A percentile compares a stretch with the other conserved stretches of the same genome.
Evolutionary conservation across 352 stramenopile species (phyloP).

Genomic region (Aphanomyces euteiches): DNA sequence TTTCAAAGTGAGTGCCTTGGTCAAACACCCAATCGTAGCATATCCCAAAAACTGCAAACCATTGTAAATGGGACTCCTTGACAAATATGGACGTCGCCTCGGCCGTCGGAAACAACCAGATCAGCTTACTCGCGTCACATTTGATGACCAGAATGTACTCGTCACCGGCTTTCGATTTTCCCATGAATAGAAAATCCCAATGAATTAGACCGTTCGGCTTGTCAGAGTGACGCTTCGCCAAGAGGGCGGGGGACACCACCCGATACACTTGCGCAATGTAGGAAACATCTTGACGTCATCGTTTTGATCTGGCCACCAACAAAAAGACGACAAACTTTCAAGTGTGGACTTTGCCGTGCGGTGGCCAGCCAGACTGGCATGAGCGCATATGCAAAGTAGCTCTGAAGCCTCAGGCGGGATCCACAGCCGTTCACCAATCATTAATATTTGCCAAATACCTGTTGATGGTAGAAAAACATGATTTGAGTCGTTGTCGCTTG

Average conservation of each 20-base stretch:
- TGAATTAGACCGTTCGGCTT: constrained; percentile 17
- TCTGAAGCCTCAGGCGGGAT: background rate
- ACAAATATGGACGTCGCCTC: no score
- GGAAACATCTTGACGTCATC: background rate
- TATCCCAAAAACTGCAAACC: constrained; percentile 30
- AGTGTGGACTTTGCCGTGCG: constrained; percentile 1
- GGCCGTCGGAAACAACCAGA: constrained; percentile 16
- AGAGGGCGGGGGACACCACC: background rate
- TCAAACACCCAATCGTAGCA: constrained; percentile 29
- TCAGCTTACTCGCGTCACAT: constrained; percentile 5
- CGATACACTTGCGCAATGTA: background rate
- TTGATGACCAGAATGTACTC: constrained; percentile 20
- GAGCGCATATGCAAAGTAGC: constrained; percentile 1
- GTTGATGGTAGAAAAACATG: no score
- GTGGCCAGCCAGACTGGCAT: background rate
- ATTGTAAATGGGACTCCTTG: constrained; percentile 22
- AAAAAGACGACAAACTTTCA: background rate
- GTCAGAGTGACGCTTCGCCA: background rate
- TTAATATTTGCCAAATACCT: background rate
- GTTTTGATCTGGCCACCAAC: background rate
- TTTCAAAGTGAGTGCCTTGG: constrained; percentile 34
- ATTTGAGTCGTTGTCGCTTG: no score
- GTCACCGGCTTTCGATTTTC: constrained; percentile 10
- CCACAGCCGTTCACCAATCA: background rate
- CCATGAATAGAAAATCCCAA: constrained; percentile 24